phyloP scores from a whole-genome alignment of 768 basidiomycete species.

The Psilocybe cubensis region DNA sequence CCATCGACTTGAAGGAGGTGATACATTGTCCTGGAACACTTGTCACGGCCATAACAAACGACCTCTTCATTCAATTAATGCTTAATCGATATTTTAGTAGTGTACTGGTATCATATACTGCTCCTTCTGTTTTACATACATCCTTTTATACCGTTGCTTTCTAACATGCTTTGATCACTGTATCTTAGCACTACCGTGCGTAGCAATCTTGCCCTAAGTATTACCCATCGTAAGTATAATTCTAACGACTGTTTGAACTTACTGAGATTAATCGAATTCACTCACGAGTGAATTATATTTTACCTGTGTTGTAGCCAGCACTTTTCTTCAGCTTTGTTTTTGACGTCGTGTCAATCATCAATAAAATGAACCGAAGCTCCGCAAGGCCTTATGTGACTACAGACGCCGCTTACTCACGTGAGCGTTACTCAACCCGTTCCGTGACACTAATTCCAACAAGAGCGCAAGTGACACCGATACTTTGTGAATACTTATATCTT shows the following conservation, averaged over 20 bases:
- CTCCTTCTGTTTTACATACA: neutral
- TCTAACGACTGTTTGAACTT: too few relatives aligned
- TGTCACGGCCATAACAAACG: neutral
- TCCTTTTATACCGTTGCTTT: neutral
- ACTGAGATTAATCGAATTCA: too few relatives aligned
- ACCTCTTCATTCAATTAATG: neutral
- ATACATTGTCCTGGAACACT: neutral
- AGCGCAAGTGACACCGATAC: neutral
- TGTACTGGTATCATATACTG: neutral
- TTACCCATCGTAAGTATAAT: too few relatives aligned
- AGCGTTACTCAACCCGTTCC: conserved; percentile 1
- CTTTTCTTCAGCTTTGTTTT: too few relatives aligned
- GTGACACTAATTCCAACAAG: neutral
- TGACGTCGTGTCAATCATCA: too few relatives aligned
- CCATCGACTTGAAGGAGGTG: neutral
- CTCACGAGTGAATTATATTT: too few relatives aligned
- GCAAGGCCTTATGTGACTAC: neutral
- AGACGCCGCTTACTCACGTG: neutral
- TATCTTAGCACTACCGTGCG: too few relatives aligned
- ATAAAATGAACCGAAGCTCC: too few relatives aligned
- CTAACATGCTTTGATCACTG: neutral
- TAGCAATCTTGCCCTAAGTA: too few relatives aligned
- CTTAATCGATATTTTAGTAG: neutral
- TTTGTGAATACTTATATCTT: neutral
- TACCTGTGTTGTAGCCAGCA: too few relatives aligned